Percentiles rank a stretch among this genome's conserved stretches.
These are phyloP conservation scores for Sicyos edulis DNA, from an alignment of 306 rosid species.

Conservation along the genomic window DNA sequence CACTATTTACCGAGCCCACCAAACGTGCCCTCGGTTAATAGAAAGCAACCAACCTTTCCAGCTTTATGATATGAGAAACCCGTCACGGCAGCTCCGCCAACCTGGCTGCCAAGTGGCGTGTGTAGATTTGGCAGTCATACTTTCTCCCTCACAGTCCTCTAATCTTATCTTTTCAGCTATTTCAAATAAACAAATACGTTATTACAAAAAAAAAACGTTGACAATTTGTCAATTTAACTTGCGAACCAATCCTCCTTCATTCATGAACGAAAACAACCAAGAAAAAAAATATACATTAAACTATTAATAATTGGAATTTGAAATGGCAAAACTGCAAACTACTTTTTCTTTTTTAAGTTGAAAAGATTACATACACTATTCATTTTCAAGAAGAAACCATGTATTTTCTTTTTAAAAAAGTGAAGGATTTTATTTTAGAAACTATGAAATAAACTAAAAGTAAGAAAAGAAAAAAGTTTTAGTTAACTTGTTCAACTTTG, in stretches of 20 bases:
- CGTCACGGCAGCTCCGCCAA: not conserved
- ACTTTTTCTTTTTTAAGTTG: too few relatives aligned
- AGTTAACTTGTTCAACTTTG: constrained; percentile 6
- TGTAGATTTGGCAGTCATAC: not conserved
- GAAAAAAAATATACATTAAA: too few relatives aligned
- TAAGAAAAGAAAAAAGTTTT: not conserved
- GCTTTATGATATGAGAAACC: not conserved
- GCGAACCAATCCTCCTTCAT: not conserved
- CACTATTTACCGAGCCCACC: too few relatives aligned
- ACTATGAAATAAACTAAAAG: not conserved
- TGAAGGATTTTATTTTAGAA: too few relatives aligned
- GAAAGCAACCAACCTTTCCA: not conserved
- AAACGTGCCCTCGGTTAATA: too few relatives aligned
- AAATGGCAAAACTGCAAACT: not conserved
- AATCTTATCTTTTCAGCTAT: not conserved
- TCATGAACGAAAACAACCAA: not conserved
- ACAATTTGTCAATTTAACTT: not conserved
- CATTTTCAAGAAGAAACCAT: too few relatives aligned
- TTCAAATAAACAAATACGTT: not conserved
- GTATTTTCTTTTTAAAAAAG: too few relatives aligned
- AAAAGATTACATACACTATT: too few relatives aligned
- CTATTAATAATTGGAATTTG: not conserved
- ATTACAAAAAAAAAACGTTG: not conserved
- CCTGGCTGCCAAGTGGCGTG: not conserved
- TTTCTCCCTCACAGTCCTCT: not conserved